Conservation (phyloP, 2,329 filamentous ascomycete species). For the Colletotrichum paranaense region DNA sequence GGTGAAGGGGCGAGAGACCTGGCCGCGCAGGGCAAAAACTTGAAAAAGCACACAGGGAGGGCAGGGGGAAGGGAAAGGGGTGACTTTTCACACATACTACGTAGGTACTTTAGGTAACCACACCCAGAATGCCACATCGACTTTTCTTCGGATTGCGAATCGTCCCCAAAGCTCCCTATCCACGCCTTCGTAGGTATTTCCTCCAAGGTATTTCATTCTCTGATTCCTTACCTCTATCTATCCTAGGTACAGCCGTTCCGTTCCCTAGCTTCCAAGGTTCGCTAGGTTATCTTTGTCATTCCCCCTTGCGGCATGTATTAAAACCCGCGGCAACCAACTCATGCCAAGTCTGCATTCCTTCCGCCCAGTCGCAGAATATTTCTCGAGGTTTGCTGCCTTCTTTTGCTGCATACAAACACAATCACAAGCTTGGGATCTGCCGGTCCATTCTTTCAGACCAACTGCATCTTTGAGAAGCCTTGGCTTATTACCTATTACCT, state of each 20-base stretch:
- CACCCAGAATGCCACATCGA: neutral
- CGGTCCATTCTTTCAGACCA: neutral
- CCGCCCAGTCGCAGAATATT: neutral
- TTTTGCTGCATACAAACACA: neutral
- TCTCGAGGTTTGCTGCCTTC: neutral
- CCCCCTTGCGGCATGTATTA: constrained; percentile 1
- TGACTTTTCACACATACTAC: neutral
- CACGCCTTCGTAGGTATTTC: constrained; percentile 1
- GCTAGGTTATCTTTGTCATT: neutral
- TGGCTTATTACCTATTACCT: too few species aligned
- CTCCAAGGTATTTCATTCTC: neutral
- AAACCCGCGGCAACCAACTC: neutral
- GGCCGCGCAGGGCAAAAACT: neutral
- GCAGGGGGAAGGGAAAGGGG: neutral
- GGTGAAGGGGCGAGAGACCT: neutral
- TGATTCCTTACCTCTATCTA: neutral
- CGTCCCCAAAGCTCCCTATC: neutral
- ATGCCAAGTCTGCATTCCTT: constrained; percentile 15
- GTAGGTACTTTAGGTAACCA: neutral
- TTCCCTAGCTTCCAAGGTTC: too few species aligned
- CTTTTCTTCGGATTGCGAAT: constrained; percentile 7
- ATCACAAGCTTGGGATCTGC: neutral
- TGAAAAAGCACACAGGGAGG: neutral
- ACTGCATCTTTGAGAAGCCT: neutral
- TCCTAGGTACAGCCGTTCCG: too few species aligned